These are phyloP conservation scores for Vitis rotundifolia DNA, from an alignment of 164 flowering plant genomes.

Conservation along the genomic window DNA sequence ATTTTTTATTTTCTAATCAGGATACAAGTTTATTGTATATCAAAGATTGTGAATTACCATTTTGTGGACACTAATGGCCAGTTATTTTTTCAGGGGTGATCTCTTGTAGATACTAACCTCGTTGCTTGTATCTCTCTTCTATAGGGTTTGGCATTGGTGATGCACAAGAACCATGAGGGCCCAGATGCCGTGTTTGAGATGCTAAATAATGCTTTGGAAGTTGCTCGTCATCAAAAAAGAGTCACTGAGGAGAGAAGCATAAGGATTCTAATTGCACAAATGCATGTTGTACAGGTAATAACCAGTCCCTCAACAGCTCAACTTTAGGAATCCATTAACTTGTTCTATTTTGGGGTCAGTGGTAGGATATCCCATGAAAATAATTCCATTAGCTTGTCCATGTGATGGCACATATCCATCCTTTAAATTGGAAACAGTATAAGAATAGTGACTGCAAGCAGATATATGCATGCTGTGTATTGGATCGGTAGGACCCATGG, in stretches of 20 bases:
- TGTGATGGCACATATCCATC: too few relatives aligned
- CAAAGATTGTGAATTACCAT: too few relatives aligned
- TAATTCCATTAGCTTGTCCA: too few relatives aligned
- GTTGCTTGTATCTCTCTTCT: conserved; percentile 3
- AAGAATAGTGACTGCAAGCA: too few relatives aligned
- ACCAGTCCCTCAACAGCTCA: background rate
- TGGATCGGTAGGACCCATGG: too few relatives aligned
- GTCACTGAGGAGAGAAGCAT: conserved; percentile 90
- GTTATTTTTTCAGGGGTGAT: too few relatives aligned
- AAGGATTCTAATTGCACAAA: conserved; percentile 82
- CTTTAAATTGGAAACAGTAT: too few relatives aligned
- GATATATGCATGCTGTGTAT: too few relatives aligned
- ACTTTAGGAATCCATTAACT: background rate
- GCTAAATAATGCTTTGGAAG: conserved; percentile 68
- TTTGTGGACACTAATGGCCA: too few relatives aligned
- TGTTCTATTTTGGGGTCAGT: background rate
- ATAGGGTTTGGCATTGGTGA: conserved; percentile 91
- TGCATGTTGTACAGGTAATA: conserved; percentile 79
- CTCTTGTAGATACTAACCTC: background rate
- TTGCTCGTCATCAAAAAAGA: conserved; percentile 60
- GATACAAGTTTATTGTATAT: too few relatives aligned
- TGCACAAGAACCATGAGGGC: conserved; percentile 90
- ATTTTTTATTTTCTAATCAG: too few relatives aligned
- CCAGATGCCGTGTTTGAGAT: conserved; percentile 72
- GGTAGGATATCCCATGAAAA: too few relatives aligned